A percentile compares a stretch with the other conserved stretches of the same genome.
Evolutionary conservation across 495 filamentous ascomycete genomes (phyloP).

Genomic region (Xylaria scruposa): DNA sequence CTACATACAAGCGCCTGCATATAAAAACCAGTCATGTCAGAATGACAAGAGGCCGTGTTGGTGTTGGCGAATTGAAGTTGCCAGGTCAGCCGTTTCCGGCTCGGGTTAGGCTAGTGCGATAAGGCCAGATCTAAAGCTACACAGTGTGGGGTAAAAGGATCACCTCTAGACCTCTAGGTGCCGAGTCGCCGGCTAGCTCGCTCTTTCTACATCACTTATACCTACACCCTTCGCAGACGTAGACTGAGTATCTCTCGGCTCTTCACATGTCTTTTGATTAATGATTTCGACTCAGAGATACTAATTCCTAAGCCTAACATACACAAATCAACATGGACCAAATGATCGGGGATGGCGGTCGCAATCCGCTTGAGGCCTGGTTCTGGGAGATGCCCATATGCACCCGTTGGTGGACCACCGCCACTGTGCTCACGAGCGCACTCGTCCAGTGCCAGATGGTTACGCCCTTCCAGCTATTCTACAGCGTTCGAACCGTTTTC

Average conservation of each 20-base stretch:
- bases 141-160: constrained; percentile 7
- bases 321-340: constrained; percentile 63
- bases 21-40: not conserved
- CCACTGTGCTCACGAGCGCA: constrained; percentile 85
- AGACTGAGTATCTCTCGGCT: not conserved
- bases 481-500: constrained; percentile 92
- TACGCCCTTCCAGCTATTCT: constrained; percentile 93
- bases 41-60: not conserved
- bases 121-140: constrained; percentile 26
- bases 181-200: not conserved
- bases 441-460: constrained; percentile 92
- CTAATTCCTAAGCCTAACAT: not conserved
- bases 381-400: constrained; percentile 98
- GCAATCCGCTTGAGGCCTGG: constrained; percentile 92
- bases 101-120: constrained; percentile 21
- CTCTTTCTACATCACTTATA: constrained; percentile 7
- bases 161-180: not conserved
- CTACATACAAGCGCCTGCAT: not conserved
- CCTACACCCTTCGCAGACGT: not conserved
- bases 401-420: constrained; percentile 95
- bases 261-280: constrained; percentile 1
- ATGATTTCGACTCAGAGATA: not conserved
- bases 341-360: constrained; percentile 66
- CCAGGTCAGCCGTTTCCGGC: not conserved
- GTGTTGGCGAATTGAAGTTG: constrained; percentile 8